A percentile compares a stretch with the other conserved stretches of the same genome.
These are phyloP conservation scores for Hirsutella minnesotensis DNA, from an alignment of 2,329 filamentous ascomycete species.

Conservation along the genomic window DNA sequence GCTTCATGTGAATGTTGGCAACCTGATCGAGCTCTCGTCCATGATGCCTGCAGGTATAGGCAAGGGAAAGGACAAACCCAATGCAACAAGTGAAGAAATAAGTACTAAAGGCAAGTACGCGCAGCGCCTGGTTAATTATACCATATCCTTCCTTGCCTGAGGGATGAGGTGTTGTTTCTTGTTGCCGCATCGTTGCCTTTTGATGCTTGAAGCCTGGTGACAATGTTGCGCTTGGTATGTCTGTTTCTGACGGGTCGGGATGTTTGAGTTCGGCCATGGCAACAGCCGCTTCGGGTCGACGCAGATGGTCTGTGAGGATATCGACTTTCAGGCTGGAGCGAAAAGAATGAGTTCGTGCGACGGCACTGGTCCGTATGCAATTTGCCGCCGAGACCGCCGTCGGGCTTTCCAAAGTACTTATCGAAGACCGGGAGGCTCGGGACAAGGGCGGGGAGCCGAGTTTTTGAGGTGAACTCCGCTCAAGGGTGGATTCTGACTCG, in stretches of 20 bases:
- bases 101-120: conserved; percentile 36
- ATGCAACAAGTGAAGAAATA: conserved; percentile 31
- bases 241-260: conserved; percentile 10
- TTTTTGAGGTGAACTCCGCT: too few species aligned
- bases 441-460: neutral
- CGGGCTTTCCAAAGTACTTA: too few species aligned
- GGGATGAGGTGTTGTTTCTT: conserved; percentile 27
- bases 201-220: neutral
- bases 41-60: neutral
- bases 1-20: neutral
- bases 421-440: too few species aligned
- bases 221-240: neutral
- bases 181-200: neutral
- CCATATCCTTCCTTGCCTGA: conserved; percentile 44
- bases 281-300: neutral
- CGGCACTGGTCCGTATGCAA: too few species aligned
- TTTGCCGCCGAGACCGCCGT: too few species aligned
- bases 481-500: too few species aligned
- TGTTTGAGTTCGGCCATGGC: conserved; percentile 15
- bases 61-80: conserved; percentile 32
- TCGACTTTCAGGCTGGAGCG: too few species aligned
- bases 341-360: too few species aligned
- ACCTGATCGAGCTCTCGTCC: neutral
- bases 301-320: too few species aligned
- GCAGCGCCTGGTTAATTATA: conserved; percentile 33